phyloP scores from a whole-genome alignment of 192 early-diverging fungal species.

The Podila horticola region DNA sequence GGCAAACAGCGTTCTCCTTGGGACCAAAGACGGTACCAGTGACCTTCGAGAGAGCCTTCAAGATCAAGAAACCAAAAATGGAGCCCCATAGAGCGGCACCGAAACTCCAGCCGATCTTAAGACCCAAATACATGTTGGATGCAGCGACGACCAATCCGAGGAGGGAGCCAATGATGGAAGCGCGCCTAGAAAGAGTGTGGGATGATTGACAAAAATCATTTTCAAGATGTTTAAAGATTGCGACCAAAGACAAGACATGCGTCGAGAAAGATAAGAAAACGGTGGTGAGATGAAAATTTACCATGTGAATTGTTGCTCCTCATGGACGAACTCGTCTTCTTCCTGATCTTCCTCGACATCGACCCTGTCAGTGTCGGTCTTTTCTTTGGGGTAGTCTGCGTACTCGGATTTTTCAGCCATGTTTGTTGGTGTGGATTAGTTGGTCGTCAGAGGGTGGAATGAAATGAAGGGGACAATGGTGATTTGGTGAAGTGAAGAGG shows the following conservation, averaged over 20 bases:
- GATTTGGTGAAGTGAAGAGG: background rate
- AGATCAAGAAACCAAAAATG: conserved; percentile 69
- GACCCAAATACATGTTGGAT: conserved; percentile 76
- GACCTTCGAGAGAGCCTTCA: conserved; percentile 63
- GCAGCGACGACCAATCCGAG: conserved; percentile 73
- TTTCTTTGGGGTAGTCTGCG: background rate
- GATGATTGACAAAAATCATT: background rate
- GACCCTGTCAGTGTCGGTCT: background rate
- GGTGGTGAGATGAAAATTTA: background rate
- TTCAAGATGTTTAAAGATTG: no score
- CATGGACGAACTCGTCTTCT: conserved; percentile 29
- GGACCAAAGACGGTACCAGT: conserved; percentile 72
- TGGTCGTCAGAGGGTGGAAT: background rate
- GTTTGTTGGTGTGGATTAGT: background rate
- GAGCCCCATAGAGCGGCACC: conserved; percentile 64
- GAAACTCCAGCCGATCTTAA: conserved; percentile 71
- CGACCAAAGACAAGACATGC: background rate
- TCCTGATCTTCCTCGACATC: conserved; percentile 6
- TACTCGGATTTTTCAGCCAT: conserved; percentile 13
- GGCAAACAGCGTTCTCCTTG: conserved; percentile 74
- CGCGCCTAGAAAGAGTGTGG: background rate
- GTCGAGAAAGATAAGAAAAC: background rate
- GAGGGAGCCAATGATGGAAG: conserved; percentile 66
- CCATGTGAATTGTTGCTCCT: conserved; percentile 40
- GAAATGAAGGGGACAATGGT: background rate